Evolutionary conservation across 371 early-diverging fungal genomes (phyloP).

Genomic region (Mortierella sp.): DNA sequence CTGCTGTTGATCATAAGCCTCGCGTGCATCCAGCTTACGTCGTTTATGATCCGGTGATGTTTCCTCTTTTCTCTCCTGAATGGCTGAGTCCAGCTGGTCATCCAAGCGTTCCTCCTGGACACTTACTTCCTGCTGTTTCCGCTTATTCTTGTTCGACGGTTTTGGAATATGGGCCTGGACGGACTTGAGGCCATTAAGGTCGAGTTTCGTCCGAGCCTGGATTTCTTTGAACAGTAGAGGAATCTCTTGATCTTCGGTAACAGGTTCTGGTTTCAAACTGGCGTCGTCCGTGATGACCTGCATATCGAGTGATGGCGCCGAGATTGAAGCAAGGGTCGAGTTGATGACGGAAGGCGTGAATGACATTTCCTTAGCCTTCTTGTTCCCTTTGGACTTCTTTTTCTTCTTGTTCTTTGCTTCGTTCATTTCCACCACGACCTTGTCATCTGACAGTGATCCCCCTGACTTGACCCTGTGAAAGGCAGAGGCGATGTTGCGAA

Average conservation of each 20-base stretch:
- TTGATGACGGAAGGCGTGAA: neutral
- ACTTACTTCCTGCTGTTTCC: constrained; percentile 8
- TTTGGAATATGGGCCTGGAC: constrained; percentile 7
- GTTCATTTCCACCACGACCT: too few relatives aligned
- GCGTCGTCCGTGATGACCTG: too few relatives aligned
- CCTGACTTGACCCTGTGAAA: neutral
- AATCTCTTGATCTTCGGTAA: neutral
- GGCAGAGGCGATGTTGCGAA: neutral
- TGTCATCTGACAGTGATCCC: neutral
- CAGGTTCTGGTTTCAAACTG: neutral
- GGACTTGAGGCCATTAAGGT: neutral
- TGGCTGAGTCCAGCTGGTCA: neutral
- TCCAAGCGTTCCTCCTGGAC: neutral
- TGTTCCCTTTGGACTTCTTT: neutral
- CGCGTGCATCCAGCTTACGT: constrained; percentile 30
- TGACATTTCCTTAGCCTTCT: constrained; percentile 3
- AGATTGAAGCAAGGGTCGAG: too few relatives aligned
- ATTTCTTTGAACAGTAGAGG: constrained; percentile 15
- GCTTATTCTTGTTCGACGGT: constrained; percentile 12
- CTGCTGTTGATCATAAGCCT: constrained; percentile 22
- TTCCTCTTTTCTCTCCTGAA: neutral
- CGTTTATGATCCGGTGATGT: constrained; percentile 10
- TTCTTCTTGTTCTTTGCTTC: neutral
- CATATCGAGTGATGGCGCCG: too few relatives aligned
- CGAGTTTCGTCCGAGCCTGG: constrained; percentile 20